These are phyloP conservation scores for Metschnikowia noctiluminum DNA, from an alignment of 805 yeast species.

Conservation along the genomic window DNA sequence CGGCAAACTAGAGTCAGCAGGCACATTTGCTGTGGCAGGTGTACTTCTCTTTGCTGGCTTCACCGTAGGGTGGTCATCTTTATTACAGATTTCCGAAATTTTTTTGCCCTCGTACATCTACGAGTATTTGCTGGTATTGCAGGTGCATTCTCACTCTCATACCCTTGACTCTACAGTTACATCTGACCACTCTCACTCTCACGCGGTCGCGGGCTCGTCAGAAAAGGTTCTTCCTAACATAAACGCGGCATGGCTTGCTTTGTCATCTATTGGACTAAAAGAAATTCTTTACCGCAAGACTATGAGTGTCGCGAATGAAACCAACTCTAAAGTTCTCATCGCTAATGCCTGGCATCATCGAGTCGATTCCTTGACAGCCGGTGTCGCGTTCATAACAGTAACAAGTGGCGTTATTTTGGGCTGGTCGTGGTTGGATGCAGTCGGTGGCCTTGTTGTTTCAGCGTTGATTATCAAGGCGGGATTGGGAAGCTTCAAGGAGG, in stretches of 20 bases:
- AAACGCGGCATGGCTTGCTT: constrained; percentile 96
- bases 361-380: constrained; percentile 87
- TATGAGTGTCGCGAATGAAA: constrained; percentile 67
- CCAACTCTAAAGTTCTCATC: constrained; percentile 82
- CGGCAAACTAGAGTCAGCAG: constrained; percentile 91
- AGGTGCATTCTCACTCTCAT: constrained; percentile 55
- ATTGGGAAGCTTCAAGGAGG: constrained; percentile 61
- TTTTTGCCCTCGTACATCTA: constrained; percentile 58
- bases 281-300: constrained; percentile 88
- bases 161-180: constrained; percentile 15
- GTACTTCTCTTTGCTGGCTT: constrained; percentile 83
- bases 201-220: not conserved
- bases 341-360: constrained; percentile 99
- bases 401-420: constrained; percentile 77
- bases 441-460: constrained; percentile 89
- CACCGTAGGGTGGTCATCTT: constrained; percentile 84
- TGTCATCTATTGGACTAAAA: constrained; percentile 80
- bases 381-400: constrained; percentile 86
- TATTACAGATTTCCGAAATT: constrained; percentile 65
- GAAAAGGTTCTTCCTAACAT: constrained; percentile 45
- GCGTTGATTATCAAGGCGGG: constrained; percentile 82
- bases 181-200: constrained; percentile 15
- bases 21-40: constrained; percentile 83
- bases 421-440: constrained; percentile 82
- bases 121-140: constrained; percentile 50